A percentile compares a stretch with the other conserved stretches of the same genome.
Conservation (phyloP, 192 early-diverging fungal species). For the Coemansia sp. region DNA sequence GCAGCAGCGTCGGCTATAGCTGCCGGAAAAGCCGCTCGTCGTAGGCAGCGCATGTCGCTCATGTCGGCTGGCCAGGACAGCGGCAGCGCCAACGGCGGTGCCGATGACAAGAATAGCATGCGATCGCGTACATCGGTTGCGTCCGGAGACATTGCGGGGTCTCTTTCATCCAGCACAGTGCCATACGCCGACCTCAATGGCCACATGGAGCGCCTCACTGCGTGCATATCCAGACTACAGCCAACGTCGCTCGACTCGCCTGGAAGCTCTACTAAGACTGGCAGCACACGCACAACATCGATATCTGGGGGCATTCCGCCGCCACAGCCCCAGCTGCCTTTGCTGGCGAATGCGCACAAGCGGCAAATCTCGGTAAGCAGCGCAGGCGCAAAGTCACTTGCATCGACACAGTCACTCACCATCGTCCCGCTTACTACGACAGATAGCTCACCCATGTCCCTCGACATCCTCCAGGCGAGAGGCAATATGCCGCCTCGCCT, state of each 20-base stretch:
- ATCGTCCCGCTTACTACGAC: slow-evolving; percentile 7
- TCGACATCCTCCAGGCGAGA: background rate
- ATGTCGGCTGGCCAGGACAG: slow-evolving; percentile 30
- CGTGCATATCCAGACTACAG: slow-evolving; percentile 46
- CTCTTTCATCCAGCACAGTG: slow-evolving; percentile 14
- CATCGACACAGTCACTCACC: slow-evolving; percentile 22
- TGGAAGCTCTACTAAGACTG: background rate
- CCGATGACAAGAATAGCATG: slow-evolving; percentile 46
- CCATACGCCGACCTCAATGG: slow-evolving; percentile 42
- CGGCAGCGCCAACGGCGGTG: slow-evolving; percentile 1
- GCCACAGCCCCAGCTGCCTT: background rate
- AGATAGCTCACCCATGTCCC: slow-evolving; percentile 12
- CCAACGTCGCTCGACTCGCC: slow-evolving; percentile 1
- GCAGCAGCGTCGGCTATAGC: slow-evolving; percentile 33
- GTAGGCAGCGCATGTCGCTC: slow-evolving; percentile 40
- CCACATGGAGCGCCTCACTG: slow-evolving; percentile 48
- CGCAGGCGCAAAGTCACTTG: slow-evolving; percentile 14
- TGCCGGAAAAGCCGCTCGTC: slow-evolving; percentile 32
- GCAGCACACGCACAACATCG: background rate
- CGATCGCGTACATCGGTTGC: slow-evolving; percentile 31
- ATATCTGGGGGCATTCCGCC: background rate
- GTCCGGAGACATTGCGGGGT: slow-evolving; percentile 23
- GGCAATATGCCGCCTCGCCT: slow-evolving; percentile 14
- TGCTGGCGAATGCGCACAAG: slow-evolving; percentile 8
- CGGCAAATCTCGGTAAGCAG: slow-evolving; percentile 37